Base-by-base conservation (phyloP, 257 asterid genomes). In the Ophiorrhiza pumila region DNA sequence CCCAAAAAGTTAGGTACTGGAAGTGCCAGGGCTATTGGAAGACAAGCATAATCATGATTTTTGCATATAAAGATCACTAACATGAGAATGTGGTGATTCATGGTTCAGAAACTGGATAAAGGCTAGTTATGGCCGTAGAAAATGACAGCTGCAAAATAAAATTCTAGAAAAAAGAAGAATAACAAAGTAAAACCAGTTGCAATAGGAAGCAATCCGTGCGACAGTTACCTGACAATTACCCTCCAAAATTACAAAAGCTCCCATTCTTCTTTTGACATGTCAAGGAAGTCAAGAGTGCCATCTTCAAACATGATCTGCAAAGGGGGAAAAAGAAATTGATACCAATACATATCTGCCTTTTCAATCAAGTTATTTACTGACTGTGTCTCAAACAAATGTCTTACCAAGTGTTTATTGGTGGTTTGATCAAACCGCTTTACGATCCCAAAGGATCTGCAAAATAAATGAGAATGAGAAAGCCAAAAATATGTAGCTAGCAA, bases 241-340 rank as follows among this genome's bases (percentile, higher is more conserved):
- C 73, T 80, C 63, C 75, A 64, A 73, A 72, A 74, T 81, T 80
- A 79, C 89, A 88, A 57, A 86, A 85, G 75, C 72, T 85, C 94
- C 99, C 99, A 95, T 45, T 87, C 89, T 84, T 83, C 91, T 80
- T 85, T 84, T 60, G 99, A 87, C 85, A 95, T 75, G 87, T 95
- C 96, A 72, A 90, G 73, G 61, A 84, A 78, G 68, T 90, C 92
- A 2, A 82, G 71, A 68, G 63, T 72, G 72, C 99, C 99, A 53
- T 90, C 95, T 77, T 89, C 98, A 81, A 88, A 95, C 94, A 92
- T 81, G 79, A 95, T 83, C 98, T 92, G 93, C 45, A 68, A 49
- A 32, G 63, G 73, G 50, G 50, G 46, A 68, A 45, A 56, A 60
- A 15, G 34, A 72, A 58, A 69, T 52, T 73, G 27, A 64, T 39